A percentile compares a stretch with the other conserved stretches of the same genome.
phyloP scores from a whole-genome alignment of 768 basidiomycete genomes.

The Phaeotremella skinneri region DNA sequence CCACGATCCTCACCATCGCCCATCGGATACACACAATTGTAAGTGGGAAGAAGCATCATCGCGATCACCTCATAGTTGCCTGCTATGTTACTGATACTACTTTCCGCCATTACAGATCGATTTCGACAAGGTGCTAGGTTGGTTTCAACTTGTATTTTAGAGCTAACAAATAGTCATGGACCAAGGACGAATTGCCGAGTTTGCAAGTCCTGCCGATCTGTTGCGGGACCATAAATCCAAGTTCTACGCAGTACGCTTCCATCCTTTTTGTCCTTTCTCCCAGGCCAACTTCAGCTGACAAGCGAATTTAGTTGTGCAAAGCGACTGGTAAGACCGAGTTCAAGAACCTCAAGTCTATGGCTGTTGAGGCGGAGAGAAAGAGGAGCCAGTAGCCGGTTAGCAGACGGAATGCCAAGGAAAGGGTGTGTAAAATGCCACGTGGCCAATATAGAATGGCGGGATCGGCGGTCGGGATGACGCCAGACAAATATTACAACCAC shows the following conservation, averaged over 20 bases:
- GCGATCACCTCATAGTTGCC: not conserved
- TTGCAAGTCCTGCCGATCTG: constrained; percentile 53
- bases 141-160: not conserved
- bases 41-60: constrained; percentile 61
- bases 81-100: constrained; percentile 7
- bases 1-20: constrained; percentile 79
- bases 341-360: constrained; percentile 43
- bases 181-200: constrained; percentile 73
- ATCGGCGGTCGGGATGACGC: not conserved
- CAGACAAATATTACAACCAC: too few relatives aligned
- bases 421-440: too few relatives aligned
- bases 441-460: not conserved
- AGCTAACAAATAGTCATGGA: constrained; percentile 56
- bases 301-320: constrained; percentile 37
- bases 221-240: constrained; percentile 44
- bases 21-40: constrained; percentile 75
- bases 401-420: too few relatives aligned
- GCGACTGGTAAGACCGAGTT: constrained; percentile 50
- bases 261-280: not conserved
- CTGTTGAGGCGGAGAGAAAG: constrained; percentile 39
- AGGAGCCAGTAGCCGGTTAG: too few relatives aligned
- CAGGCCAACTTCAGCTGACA: not conserved
- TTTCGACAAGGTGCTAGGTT: constrained; percentile 62
- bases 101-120: constrained; percentile 58
- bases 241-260: constrained; percentile 43